phyloP scores from a whole-genome alignment of 257 asterid genomes.

The Datura wrightii region DNA sequence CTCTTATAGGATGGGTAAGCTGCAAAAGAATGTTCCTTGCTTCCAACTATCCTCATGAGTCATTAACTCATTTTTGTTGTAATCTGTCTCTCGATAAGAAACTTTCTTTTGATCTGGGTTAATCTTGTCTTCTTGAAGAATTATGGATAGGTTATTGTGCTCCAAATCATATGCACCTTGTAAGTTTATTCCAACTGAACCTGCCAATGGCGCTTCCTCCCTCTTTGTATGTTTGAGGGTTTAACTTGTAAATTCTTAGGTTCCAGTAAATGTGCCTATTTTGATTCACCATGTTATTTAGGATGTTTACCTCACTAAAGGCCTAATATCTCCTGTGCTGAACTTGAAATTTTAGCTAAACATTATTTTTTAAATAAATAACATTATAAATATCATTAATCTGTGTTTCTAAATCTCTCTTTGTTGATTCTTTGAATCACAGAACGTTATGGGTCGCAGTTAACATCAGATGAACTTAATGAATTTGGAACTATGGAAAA shows the following conservation, averaged over 20 bases:
- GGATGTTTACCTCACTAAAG: neutral
- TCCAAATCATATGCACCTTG: neutral
- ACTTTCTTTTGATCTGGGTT: no score
- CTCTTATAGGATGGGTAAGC: no score
- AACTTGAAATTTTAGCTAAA: neutral
- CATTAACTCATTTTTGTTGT: no score
- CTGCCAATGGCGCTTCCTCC: neutral
- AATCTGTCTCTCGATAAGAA: no score
- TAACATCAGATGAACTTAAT: slow-evolving; percentile 70
- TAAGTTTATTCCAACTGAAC: neutral
- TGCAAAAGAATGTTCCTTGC: no score
- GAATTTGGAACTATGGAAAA: slow-evolving; percentile 68
- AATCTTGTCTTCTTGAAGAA: no score
- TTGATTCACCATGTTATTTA: slow-evolving; percentile 6
- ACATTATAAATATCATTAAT: neutral
- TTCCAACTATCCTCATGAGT: no score
- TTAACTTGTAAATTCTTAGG: neutral
- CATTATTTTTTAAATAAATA: neutral
- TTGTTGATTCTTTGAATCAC: slow-evolving; percentile 29
- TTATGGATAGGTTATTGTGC: neutral
- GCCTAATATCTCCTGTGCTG: neutral
- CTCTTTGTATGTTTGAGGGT: neutral
- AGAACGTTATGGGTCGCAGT: slow-evolving; percentile 85
- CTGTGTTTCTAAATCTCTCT: neutral
- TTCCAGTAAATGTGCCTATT: neutral